Percentiles rank a stretch among this genome's conserved stretches.
Conservation (phyloP, 768 basidiomycete genomes). For the Grammothele lineata region DNA sequence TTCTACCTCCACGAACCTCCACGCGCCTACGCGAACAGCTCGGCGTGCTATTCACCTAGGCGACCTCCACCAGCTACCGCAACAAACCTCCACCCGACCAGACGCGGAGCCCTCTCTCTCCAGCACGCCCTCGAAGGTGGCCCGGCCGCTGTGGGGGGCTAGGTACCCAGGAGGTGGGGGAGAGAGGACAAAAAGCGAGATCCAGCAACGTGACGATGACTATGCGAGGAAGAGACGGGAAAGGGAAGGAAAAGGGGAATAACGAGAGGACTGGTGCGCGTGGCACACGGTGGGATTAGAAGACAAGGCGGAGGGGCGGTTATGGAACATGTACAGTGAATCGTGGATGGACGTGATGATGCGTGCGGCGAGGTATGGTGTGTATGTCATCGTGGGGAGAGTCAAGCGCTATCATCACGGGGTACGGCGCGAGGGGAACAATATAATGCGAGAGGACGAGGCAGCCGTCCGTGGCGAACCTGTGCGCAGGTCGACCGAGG, state of each 20-base stretch:
- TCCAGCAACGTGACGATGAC: slow-evolving; percentile 11
- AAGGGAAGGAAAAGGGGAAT: slow-evolving; percentile 17
- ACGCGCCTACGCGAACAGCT: background rate
- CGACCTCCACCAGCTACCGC: slow-evolving; percentile 1
- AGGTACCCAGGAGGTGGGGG: slow-evolving; percentile 48
- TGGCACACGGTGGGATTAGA: slow-evolving; percentile 6
- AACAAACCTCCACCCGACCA: too few species aligned
- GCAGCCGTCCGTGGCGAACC: slow-evolving; percentile 12
- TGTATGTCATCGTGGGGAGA: slow-evolving; percentile 8
- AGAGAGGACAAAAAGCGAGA: slow-evolving; percentile 61
- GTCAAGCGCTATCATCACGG: slow-evolving; percentile 15
- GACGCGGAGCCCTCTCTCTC: slow-evolving; percentile 72
- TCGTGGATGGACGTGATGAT: slow-evolving; percentile 18
- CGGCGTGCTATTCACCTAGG: background rate
- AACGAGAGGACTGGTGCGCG: slow-evolving; percentile 4
- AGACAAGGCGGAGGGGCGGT: slow-evolving; percentile 22
- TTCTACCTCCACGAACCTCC: background rate
- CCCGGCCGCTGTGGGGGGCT: slow-evolving; percentile 19
- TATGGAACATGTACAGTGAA: slow-evolving; percentile 18
- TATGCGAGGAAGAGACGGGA: slow-evolving; percentile 12
- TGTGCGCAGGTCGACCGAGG: slow-evolving; percentile 7
- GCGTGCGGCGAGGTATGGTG: slow-evolving; percentile 11
- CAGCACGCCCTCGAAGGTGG: slow-evolving; percentile 50
- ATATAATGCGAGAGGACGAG: slow-evolving; percentile 20
- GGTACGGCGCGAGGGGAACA: slow-evolving; percentile 27